Base-by-base conservation (phyloP, 2,329 filamentous ascomycete species). In the Tolypocladium ovalisporum region DNA sequence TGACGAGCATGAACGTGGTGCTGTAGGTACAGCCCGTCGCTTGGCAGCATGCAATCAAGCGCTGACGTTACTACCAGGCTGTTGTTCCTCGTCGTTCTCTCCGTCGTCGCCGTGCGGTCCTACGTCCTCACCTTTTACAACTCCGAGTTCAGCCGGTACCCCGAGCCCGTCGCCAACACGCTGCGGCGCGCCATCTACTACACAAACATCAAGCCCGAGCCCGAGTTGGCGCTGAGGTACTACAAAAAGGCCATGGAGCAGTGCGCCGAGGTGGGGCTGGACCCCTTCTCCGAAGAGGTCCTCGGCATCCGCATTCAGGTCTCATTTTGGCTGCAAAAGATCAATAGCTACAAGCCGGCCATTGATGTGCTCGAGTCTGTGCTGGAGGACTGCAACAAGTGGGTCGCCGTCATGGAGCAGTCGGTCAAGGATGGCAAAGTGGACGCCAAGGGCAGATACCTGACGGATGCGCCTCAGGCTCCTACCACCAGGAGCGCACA, bases 261-360 rank as follows among this genome's bases (percentile, higher is more conserved):
- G 55, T 90, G 90, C 58, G 76, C 85, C 54, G 85, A 90, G 66
- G 68, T 88, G 54, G 84, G 85, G 0, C 83, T 99, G 75, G 90
- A 97, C 67, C 90, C 89, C 0, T 95, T 92, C 69, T 92, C 89
- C 4, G 89, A 97, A 64, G 92, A 97, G 69, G 86, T 97, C 37
- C 79, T 97, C 63, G 94, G 94, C 10, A 85, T 97, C 55, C 90
- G 91, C 67, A 86, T 97, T 54, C 85, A 92, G 68, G 79, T 96
- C 10, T 85, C 90, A 1, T 80, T 81, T 12, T 85, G 96, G 79
- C 79, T 96, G 61, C 90, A 97, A 71, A 86, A 87, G 66, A 82
- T 89, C 19, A 80, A 85, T 36, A 83, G 87, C 65, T 85, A 85
- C 66, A 78, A 82, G 27, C 82, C 85, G 58, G 85, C 91, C 0